phyloP scores from a whole-genome alignment of 2,329 filamentous ascomycete genomes.

The Aspergillus uvarum region DNA sequence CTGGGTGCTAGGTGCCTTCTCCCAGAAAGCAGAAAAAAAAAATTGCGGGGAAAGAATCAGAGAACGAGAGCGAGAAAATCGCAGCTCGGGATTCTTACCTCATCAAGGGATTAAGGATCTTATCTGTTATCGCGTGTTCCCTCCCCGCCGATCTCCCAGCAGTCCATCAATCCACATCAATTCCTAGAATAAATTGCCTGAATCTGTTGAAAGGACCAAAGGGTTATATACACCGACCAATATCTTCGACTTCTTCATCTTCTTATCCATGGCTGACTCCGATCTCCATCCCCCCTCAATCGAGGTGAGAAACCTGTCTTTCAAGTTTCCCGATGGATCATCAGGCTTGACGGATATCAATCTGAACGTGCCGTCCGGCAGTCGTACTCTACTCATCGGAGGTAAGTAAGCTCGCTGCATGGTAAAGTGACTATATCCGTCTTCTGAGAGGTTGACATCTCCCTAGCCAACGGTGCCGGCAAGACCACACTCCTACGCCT shows the following conservation, averaged over 20 bases:
- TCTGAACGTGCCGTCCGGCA: constrained; percentile 75
- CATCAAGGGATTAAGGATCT: neutral
- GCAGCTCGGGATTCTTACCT: neutral
- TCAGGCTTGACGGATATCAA: constrained; percentile 73
- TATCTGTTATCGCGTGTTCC: no score
- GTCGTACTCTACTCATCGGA: constrained; percentile 87
- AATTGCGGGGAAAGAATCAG: neutral
- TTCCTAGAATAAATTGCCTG: no score
- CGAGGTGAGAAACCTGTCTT: constrained; percentile 72
- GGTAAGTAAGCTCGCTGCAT: constrained; percentile 54
- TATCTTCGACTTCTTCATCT: neutral
- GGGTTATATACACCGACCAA: no score
- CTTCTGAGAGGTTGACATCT: constrained; percentile 12
- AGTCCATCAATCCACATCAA: no score
- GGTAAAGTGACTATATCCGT: neutral
- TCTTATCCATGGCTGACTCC: constrained; percentile 21
- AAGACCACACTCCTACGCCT: constrained; percentile 96
- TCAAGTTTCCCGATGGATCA: constrained; percentile 83
- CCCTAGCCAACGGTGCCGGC: constrained; percentile 81
- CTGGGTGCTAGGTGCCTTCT: neutral
- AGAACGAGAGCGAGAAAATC: neutral
- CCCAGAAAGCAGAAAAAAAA: neutral
- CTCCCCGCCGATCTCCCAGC: no score
- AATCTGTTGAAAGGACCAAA: no score
- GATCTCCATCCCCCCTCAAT: constrained; percentile 56